Evolutionary conservation across 352 stramenopile genomes (phyloP), one percentile per base, ranked within the genome.

Genomic region (Phytophthora hybrid): DNA sequence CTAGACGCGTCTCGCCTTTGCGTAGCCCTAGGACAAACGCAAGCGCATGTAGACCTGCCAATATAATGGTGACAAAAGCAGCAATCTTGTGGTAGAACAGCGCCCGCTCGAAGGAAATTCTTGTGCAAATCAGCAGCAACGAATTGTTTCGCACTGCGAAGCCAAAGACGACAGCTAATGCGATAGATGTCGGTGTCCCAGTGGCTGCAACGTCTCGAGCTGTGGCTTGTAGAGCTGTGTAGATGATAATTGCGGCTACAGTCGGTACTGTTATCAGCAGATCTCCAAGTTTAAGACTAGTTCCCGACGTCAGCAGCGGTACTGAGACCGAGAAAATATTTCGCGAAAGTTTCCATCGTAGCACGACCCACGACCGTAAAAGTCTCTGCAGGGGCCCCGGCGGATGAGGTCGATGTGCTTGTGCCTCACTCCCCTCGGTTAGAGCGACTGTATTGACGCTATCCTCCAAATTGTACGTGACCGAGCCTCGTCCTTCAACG

Each of bases 11-110:
- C 10, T 80, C 69, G 13, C 31, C 46, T 63, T 44, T 44, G 29
- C 39, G 69, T 55, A 71, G 11, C n/a, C 65, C 56, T 1, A 77
- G 60, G 1, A 84, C 11, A 21, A 83, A 88, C 0, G 80, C 59
- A 26, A 83, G 63, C 0, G 55, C 84, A 59, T 91, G 84, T 1
- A 90, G 47, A 4, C 23, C 70, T 1, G 65, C 29, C 18, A 88
- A 56, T 16, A 87, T 16, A 37, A 87, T 78, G 10, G 79, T 67
- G 5, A 90, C 59, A 19, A 82, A 62, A 26, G 73, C 80, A 11
- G 80, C 78, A 18, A 87, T 37, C 62, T 88, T 88, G 79, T 90
- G 84, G 57, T 90, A 91, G 8, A 86, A 74, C 1, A 91, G 59
- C 32, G 77, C 74, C n/a, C 84, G 70, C 23, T 90, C 84, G 56